Conservation (phyloP, 768 basidiomycete species). For the Galerina marginata region DNA sequence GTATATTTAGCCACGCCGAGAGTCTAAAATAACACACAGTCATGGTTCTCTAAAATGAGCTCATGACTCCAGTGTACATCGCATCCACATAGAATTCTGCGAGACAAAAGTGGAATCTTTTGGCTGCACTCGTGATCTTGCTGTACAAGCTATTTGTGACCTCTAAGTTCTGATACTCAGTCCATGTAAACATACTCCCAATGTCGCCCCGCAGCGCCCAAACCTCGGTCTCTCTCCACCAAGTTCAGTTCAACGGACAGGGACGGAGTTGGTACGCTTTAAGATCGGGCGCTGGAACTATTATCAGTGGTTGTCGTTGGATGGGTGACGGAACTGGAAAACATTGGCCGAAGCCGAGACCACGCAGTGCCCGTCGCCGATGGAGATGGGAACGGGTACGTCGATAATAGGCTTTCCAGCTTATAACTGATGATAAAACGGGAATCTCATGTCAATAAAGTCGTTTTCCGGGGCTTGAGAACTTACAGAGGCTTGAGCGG, state of each 20-base stretch:
- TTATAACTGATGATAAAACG: conserved; percentile 2
- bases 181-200: not conserved
- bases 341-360: conserved; percentile 14
- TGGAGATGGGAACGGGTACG: conserved; percentile 10
- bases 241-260: too few species aligned
- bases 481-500: conserved; percentile 18
- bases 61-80: not conserved
- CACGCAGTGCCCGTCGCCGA: conserved; percentile 10
- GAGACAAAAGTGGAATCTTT: not conserved
- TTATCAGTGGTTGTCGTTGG: not conserved
- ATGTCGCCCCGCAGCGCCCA: not conserved
- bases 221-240: not conserved
- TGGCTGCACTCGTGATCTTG: not conserved
- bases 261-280: not conserved
- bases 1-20: conserved; percentile 2
- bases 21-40: not conserved
- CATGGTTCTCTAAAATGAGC: not conserved
- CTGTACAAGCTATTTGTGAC: not conserved
- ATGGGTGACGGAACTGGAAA: not conserved
- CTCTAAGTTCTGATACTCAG: not conserved
- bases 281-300: not conserved
- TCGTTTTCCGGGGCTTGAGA: conserved; percentile 3
- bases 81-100: not conserved
- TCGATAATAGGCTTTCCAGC: not conserved
- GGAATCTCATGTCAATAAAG: not conserved